phyloP scores from a whole-genome alignment of 352 stramenopile species.

The Phytophthora litchii region DNA sequence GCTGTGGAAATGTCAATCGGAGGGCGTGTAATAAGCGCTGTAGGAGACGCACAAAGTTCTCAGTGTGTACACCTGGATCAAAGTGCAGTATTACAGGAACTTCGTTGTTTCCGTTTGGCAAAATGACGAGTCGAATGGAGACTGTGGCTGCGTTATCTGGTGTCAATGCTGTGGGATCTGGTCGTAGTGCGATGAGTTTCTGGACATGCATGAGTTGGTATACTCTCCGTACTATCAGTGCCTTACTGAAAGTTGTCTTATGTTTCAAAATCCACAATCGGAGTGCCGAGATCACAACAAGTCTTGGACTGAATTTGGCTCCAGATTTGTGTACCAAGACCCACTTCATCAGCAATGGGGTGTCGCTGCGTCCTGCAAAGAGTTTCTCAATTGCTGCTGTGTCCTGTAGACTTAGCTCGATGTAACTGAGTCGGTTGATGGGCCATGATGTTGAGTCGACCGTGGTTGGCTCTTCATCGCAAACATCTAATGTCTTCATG shows the following conservation, averaged over 20 bases:
- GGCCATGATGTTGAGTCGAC: constrained; percentile 47
- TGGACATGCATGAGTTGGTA: constrained; percentile 55
- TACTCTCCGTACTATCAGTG: constrained; percentile 40
- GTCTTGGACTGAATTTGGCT: constrained; percentile 45
- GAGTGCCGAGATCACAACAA: constrained; percentile 65
- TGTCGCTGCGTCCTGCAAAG: constrained; percentile 52
- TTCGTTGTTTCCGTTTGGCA: constrained; percentile 11
- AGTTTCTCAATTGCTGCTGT: constrained; percentile 50
- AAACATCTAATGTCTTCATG: constrained; percentile 26
- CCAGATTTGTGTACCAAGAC: constrained; percentile 50
- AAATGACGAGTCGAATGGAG: constrained; percentile 42
- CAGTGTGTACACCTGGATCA: constrained; percentile 58
- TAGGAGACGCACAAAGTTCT: constrained; percentile 56
- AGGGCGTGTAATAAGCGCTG: constrained; percentile 58
- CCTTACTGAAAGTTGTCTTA: constrained; percentile 48
- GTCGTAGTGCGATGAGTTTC: constrained; percentile 42
- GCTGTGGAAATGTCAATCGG: constrained; percentile 49
- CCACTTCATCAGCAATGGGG: constrained; percentile 68
- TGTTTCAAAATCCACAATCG: constrained; percentile 57
- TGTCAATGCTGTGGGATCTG: constrained; percentile 5
- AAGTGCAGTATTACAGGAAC: constrained; percentile 46
- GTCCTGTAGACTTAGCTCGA: constrained; percentile 53
- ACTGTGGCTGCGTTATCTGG: constrained; percentile 22
- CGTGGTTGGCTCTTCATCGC: constrained; percentile 24
- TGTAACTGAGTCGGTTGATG: constrained; percentile 71